Evolutionary conservation across 345 rosid species (phyloP).

Genomic region (Punica granatum): DNA sequence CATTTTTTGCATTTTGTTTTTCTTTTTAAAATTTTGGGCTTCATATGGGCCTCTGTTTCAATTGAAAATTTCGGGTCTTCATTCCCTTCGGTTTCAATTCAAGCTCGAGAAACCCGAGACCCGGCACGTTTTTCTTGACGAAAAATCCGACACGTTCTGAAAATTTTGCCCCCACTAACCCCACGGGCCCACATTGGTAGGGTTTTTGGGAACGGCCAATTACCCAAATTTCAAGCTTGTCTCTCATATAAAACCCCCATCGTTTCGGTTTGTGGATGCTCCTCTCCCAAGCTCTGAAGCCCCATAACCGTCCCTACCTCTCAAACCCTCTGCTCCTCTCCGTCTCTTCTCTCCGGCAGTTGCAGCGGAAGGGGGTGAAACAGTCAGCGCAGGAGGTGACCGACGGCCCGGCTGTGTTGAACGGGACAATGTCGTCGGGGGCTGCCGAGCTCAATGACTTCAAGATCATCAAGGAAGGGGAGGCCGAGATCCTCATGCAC

Average conservation of each 20-base stretch:
- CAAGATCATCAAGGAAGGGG: conserved; percentile 84
- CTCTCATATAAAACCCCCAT: background rate
- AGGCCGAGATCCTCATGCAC: conserved; percentile 95
- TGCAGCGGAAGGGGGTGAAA: too few species aligned
- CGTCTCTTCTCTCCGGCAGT: too few species aligned
- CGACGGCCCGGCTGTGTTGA: background rate
- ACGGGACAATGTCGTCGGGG: conserved; percentile 14
- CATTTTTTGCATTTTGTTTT: conserved; percentile 3
- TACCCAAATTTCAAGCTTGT: background rate
- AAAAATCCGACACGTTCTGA: conserved; percentile 3
- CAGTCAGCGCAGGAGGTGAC: background rate
- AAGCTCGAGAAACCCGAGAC: background rate
- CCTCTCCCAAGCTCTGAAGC: background rate
- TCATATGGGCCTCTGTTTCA: too few species aligned
- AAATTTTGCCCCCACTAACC: background rate
- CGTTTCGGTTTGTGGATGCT: background rate
- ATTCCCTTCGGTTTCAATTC: background rate
- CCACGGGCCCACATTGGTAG: background rate
- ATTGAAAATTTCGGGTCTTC: too few species aligned
- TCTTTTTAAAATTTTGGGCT: background rate
- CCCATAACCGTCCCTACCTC: background rate
- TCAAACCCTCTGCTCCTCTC: too few species aligned
- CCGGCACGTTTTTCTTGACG: too few species aligned
- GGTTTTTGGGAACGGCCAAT: background rate
- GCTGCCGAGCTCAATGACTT: conserved; percentile 60